These are phyloP conservation scores for Kodamaea sagamina DNA, from an alignment of 805 yeast genomes.

Conservation along the genomic window DNA sequence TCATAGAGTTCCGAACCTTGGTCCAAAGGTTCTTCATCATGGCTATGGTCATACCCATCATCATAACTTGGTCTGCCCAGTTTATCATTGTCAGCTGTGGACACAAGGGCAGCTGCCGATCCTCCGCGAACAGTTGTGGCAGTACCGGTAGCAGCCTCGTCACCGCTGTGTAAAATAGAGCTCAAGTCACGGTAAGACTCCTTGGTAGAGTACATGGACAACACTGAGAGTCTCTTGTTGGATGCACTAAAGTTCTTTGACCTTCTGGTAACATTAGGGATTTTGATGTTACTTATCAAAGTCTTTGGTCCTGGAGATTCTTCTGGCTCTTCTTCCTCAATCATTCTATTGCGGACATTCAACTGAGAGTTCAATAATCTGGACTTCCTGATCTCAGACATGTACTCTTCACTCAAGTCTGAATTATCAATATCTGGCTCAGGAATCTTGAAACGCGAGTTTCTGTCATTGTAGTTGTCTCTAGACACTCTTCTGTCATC, in stretches of 20 bases:
- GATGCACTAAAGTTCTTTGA: slow-evolving; percentile 62
- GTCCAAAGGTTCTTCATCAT: slow-evolving; percentile 34
- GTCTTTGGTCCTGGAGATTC: slow-evolving; percentile 43
- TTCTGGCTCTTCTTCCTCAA: slow-evolving; percentile 11
- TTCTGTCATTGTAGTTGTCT: slow-evolving; percentile 21
- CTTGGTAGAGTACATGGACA: slow-evolving; percentile 69
- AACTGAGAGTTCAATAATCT: slow-evolving; percentile 46
- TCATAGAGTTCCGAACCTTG: slow-evolving; percentile 43
- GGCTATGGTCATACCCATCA: slow-evolving; percentile 40
- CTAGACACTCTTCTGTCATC: slow-evolving; percentile 24
- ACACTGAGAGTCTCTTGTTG: slow-evolving; percentile 68
- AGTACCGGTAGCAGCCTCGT: slow-evolving; percentile 16
- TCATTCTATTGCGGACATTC: slow-evolving; percentile 20
- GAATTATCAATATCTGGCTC: slow-evolving; percentile 37
- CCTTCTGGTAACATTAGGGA: slow-evolving; percentile 71
- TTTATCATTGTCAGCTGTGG: neutral
- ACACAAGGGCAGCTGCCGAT: slow-evolving; percentile 1
- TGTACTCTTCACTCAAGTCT: slow-evolving; percentile 45
- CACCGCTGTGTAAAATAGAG: slow-evolving; percentile 29
- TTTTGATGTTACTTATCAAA: slow-evolving; percentile 59
- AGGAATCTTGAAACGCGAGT: slow-evolving; percentile 33
- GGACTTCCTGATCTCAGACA: slow-evolving; percentile 47
- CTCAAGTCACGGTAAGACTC: slow-evolving; percentile 63
- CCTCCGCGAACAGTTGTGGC: slow-evolving; percentile 5
- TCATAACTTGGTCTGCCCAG: slow-evolving; percentile 42